Base-by-base conservation (phyloP, 1,139 yeast species). In the Pichia sp. region DNA sequence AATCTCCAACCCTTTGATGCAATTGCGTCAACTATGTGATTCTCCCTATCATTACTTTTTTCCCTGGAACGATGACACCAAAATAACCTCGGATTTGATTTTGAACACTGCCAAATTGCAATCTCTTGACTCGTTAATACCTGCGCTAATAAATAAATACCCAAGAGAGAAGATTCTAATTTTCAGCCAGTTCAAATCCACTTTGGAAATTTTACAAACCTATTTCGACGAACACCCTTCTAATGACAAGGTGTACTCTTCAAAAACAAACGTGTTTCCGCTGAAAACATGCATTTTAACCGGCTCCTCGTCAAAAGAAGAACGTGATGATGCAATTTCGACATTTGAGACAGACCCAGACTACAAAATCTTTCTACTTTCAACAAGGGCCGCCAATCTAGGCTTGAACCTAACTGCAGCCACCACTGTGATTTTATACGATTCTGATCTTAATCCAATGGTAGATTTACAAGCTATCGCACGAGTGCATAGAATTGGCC, bases 371-470 rank as follows among this genome's bases (percentile, higher is more conserved):
- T 93, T 93, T 62, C 69, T 93, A 51, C 74, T 93, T 15, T 87
- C 96, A 11, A 93, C 99, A 0, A 77, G 98, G 58, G 93, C 98
- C 0, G 99, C 98, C 11, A 98, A 98, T 0, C 77, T 93, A 32
- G 99, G 99, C 1, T 81, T 93, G 49, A 93, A 93, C 64, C 75
- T 93, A 55, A 81, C 85, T 0, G 82, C 87, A 0, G 97, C 98
- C 0, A 97, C 93, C 63, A 86, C 96, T 0, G 98, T 93, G 1
- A 81, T 93, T 4, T 66, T 93, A 15, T 90, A 89, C 67, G 99
- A 93, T 66, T 87, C 89, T 57, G 98, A 93, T 67, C 92, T 98
- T 97, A 93, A 93, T 64, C 99, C 99, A 0, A 98, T 93, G 67
- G 92, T 90, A 62, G 98, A 93, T 69, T 72, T 90, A 51, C 99